Conservation (phyloP, 2,329 filamentous ascomycete species). For the Ascochyta clinopodiicola region DNA sequence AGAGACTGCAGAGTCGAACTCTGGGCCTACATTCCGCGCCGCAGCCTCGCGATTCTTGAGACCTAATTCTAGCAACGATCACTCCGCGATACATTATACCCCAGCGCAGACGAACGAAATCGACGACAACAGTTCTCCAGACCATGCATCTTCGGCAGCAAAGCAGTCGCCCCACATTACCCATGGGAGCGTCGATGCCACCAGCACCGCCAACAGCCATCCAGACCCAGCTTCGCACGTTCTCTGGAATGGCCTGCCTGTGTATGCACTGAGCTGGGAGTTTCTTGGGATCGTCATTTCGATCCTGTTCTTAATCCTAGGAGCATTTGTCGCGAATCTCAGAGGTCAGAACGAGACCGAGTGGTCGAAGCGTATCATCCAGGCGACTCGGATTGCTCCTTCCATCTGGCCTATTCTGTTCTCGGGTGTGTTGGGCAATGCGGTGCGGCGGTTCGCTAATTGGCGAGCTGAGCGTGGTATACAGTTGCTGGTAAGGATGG, state of each 20-base stretch:
- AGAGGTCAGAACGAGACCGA: background rate
- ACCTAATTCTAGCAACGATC: background rate
- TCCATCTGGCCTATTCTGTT: slow-evolving; percentile 19
- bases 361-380: slow-evolving; percentile 7
- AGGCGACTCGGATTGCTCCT: slow-evolving; percentile 12
- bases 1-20: background rate
- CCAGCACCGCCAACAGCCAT: background rate
- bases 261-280: background rate
- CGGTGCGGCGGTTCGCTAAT: slow-evolving; percentile 10
- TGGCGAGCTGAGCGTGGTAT: slow-evolving; percentile 17
- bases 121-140: background rate
- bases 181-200: background rate
- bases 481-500: slow-evolving; percentile 5
- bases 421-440: slow-evolving; percentile 15
- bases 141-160: background rate
- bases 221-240: background rate
- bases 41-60: background rate
- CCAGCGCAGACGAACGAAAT: background rate
- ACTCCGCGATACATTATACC: background rate
- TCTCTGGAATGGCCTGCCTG: background rate
- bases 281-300: background rate
- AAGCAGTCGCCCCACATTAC: background rate
- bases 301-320: background rate
- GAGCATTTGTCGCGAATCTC: background rate
- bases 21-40: background rate